A percentile compares a stretch with the other conserved stretches of the same genome.
These are phyloP conservation scores for Lignosus rhinocerotis DNA, from an alignment of 1,284 basidiomycete species.

Conservation along the genomic window DNA sequence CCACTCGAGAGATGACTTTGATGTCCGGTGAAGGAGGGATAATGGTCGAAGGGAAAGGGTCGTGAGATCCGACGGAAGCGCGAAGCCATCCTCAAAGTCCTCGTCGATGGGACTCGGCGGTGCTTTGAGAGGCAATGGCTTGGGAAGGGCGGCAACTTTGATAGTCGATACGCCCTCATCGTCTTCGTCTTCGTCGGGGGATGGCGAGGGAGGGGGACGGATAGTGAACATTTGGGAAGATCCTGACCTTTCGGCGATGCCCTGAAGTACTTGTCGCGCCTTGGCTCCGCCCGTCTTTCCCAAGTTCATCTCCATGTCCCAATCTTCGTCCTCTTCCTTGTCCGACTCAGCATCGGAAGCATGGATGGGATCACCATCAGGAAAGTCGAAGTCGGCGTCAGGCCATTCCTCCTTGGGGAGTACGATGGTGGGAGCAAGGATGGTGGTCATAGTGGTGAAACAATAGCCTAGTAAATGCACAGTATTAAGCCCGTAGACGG, in stretches of 20 bases:
- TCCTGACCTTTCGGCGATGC: constrained; percentile 35
- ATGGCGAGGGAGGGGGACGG: constrained; percentile 54
- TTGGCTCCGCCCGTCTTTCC: constrained; percentile 57
- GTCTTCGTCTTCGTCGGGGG: constrained; percentile 60
- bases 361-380: constrained; percentile 68
- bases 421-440: constrained; percentile 57
- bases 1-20: constrained; percentile 81
- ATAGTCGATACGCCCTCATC: constrained; percentile 81
- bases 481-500: constrained; percentile 24
- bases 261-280: constrained; percentile 40
- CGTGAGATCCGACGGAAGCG: constrained; percentile 74
- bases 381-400: constrained; percentile 81
- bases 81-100: constrained; percentile 54
- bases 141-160: constrained; percentile 61
- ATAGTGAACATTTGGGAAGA: constrained; percentile 56
- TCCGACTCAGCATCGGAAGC: constrained; percentile 54
- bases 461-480: constrained; percentile 20
- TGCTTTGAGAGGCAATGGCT: constrained; percentile 29
- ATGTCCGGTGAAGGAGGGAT: constrained; percentile 68
- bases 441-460: constrained; percentile 48
- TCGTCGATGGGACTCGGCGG: constrained; percentile 33
- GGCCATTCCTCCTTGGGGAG: constrained; percentile 73
- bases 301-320: constrained; percentile 76
- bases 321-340: constrained; percentile 67
- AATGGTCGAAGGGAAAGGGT: constrained; percentile 75